Percentiles rank a stretch among this genome's conserved stretches.
Evolutionary conservation across 2,329 filamentous ascomycete genomes (phyloP).

Genomic region (Graphilbum fragrans): DNA sequence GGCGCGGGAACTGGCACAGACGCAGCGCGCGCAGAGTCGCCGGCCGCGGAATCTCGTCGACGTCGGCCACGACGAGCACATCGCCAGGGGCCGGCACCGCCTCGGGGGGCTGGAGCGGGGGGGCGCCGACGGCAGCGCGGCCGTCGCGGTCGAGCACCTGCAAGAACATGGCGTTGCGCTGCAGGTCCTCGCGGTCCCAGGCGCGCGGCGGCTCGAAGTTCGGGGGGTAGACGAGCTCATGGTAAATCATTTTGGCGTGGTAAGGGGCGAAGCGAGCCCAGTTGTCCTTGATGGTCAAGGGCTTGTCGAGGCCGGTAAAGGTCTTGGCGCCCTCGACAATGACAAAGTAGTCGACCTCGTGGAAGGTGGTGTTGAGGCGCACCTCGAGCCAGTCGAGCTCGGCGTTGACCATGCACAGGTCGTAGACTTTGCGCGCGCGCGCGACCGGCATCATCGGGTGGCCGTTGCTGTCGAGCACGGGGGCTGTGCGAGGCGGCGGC

Average conservation of each 20-base stretch:
- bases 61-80: constrained; percentile 46
- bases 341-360: constrained; percentile 52
- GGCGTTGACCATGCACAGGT: constrained; percentile 49
- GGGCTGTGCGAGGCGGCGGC: neutral
- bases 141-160: constrained; percentile 31
- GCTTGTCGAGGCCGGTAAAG: constrained; percentile 45
- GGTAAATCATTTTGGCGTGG: constrained; percentile 48
- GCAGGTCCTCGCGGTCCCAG: constrained; percentile 37
- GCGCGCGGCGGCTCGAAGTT: constrained; percentile 25
- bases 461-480: no score
- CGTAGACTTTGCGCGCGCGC: constrained; percentile 38
- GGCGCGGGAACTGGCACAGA: constrained; percentile 37
- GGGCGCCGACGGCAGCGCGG: constrained; percentile 9
- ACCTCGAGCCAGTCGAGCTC: constrained; percentile 57
- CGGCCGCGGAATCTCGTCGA: constrained; percentile 47
- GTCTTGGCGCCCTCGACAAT: constrained; percentile 47
- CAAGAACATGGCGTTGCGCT: constrained; percentile 42
- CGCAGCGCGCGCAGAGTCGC: constrained; percentile 34
- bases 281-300: constrained; percentile 38
- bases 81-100: constrained; percentile 29
- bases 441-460: no score
- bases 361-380: constrained; percentile 43
- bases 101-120: constrained; percentile 25
- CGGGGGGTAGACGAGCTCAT: constrained; percentile 33
- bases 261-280: constrained; percentile 39